A percentile compares a stretch with the other conserved stretches of the same genome.
phyloP scores from a whole-genome alignment of 441 rosid species.

The Populus hybrid region DNA sequence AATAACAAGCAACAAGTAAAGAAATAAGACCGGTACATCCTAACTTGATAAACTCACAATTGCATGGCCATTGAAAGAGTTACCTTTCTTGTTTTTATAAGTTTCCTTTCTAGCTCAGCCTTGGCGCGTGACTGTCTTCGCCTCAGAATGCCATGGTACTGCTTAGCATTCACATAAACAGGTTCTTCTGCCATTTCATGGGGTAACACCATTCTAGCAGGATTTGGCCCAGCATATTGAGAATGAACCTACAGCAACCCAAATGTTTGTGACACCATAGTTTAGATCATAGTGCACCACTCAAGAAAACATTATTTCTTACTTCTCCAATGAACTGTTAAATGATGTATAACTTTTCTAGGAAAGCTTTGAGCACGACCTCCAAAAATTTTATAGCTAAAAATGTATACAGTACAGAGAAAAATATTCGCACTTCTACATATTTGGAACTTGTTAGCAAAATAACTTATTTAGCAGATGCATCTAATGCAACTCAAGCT shows the following conservation, averaged over 20 bases:
- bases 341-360: not conserved
- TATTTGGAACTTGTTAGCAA: not conserved
- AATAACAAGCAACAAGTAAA: not conserved
- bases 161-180: conserved; percentile 85
- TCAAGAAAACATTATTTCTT: conserved; percentile 1
- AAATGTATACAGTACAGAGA: not conserved
- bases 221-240: conserved; percentile 44
- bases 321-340: not conserved
- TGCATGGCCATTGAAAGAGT: not conserved
- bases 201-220: conserved; percentile 67
- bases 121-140: conserved; percentile 83
- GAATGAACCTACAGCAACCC: conserved; percentile 29
- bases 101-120: conserved; percentile 73
- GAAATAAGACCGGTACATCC: not conserved
- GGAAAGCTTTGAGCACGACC: not conserved
- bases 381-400: not conserved
- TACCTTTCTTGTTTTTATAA: conserved; percentile 66
- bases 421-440: not conserved
- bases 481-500: not conserved
- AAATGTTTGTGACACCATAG: not conserved
- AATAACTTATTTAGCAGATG: not conserved
- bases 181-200: conserved; percentile 78
- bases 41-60: not conserved
- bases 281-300: not conserved
- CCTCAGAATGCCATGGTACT: conserved; percentile 76